These are phyloP conservation scores for Apiotrichum montevideense DNA, from an alignment of 1,284 basidiomycete species.

Conservation along the genomic window DNA sequence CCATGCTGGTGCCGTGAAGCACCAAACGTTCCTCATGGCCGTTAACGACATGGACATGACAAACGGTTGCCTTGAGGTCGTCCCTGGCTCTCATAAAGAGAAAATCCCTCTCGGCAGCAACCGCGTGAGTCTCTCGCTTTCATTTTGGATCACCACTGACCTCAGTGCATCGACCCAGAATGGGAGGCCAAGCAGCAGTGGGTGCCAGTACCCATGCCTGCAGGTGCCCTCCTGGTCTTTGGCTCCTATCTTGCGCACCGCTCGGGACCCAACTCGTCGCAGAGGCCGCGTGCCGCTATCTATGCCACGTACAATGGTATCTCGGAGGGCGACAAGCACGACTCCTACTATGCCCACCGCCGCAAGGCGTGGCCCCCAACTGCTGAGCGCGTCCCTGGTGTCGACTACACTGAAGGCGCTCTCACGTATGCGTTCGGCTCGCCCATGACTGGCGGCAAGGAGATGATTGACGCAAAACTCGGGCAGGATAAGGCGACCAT, in stretches of 20 bases:
- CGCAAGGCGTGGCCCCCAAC: conserved; percentile 35
- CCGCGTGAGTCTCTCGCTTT: background rate
- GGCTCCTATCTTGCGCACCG: conserved; percentile 39
- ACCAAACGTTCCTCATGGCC: conserved; percentile 34
- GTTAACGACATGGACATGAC: conserved; percentile 33
- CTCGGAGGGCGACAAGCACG: conserved; percentile 37
- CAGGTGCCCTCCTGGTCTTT: conserved; percentile 36
- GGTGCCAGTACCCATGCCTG: conserved; percentile 32
- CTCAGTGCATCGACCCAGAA: conserved; percentile 24
- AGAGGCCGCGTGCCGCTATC: conserved; percentile 29
- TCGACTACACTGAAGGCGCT: conserved; percentile 33
- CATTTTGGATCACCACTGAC: too few species aligned
- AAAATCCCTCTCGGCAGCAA: conserved; percentile 27
- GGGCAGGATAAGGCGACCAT: conserved; percentile 7
- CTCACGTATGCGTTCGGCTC: conserved; percentile 22
- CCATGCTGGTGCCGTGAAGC: conserved; percentile 24
- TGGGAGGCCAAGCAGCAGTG: conserved; percentile 32
- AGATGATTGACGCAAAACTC: conserved; percentile 15
- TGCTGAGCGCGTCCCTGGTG: conserved; percentile 26
- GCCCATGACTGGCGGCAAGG: conserved; percentile 26
- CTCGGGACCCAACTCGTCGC: conserved; percentile 32
- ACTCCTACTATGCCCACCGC: conserved; percentile 35
- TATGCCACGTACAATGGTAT: conserved; percentile 39
- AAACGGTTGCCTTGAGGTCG: conserved; percentile 41
- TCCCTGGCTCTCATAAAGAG: conserved; percentile 28